Evolutionary conservation across 2,329 filamentous ascomycete species (phyloP), one percentile per base, ranked within the genome.

Genomic region (Talaromyces sp.): DNA sequence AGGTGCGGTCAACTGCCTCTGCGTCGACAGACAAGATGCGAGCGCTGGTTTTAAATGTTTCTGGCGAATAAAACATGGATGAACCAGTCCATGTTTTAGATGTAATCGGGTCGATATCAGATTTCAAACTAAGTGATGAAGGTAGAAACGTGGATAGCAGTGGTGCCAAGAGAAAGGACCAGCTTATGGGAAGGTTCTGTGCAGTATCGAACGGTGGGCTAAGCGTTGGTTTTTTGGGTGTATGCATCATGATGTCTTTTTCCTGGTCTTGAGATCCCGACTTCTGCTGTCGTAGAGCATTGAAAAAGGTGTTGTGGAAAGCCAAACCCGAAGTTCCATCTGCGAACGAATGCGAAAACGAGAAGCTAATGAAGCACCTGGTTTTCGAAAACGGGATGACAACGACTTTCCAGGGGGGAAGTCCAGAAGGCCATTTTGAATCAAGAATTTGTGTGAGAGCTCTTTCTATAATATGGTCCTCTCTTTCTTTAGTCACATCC

Each of bases 1-100:
- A 61, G 5, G 70, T 70, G 0, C 24, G 9, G 14, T 55, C 35
- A 19, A 58, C 49, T 31, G 31, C 27, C 7, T 26, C 9, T 19
- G 35, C n/a, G 1, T 43, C 51, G 29, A 58, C 55, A 8, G 52
- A 50, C 21, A 58, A n/a, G 6, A 58, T 10, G 17, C 32, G 13
- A 38, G 19, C 32, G 13, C 27, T 41, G 13, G 32, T 58, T 26
- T 35, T 26, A 10, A 54, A 49, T 1, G 49, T 43, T 11, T 41
- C n/a, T 24, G 50, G 32, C 13, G 38, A 38, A 3, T 54, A 21
- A n/a, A 58, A 58, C 2, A 58, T 43, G 6, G 24, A 4, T 19
- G 50, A 32, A 3, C 57, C 57, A 32, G 32, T 54, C 57, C 57
- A 58, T 21, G 57, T 58, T 4, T 35, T 21, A 17, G 35, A 19